Conservation (phyloP, 2,329 filamentous ascomycete species). For the Hypomyces perniciosus region DNA sequence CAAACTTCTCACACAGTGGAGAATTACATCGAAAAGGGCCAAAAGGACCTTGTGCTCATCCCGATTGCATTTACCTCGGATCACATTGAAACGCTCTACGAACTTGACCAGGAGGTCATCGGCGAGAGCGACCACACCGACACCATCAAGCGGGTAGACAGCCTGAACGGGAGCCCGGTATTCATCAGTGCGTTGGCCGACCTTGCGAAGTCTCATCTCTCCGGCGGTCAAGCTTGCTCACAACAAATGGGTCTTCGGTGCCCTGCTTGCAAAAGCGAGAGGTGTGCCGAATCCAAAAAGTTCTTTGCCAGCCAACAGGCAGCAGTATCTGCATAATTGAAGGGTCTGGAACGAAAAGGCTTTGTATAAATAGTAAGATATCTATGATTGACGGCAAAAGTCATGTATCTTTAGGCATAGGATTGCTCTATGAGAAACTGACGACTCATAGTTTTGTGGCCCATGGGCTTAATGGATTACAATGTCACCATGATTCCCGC, state of each 20-base stretch:
- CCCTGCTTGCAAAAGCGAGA: constrained; percentile 86
- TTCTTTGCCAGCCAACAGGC: constrained; percentile 49
- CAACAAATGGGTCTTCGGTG: constrained; percentile 85
- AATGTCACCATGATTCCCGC: no score
- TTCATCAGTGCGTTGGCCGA: constrained; percentile 90
- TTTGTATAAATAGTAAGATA: background rate
- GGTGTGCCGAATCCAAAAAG: constrained; percentile 71
- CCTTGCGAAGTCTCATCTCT: constrained; percentile 74
- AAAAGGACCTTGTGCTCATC: constrained; percentile 84
- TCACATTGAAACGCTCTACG: constrained; percentile 94
- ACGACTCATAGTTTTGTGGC: no score
- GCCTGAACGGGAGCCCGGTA: constrained; percentile 80
- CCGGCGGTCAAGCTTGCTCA: constrained; percentile 62
- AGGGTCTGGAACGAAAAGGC: background rate
- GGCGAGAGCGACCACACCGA: constrained; percentile 73
- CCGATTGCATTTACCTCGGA: constrained; percentile 98
- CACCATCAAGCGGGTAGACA: constrained; percentile 83
- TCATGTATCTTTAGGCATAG: no score
- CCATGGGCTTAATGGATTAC: no score
- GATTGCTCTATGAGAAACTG: no score
- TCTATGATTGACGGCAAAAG: no score
- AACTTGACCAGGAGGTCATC: constrained; percentile 92
- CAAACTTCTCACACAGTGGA: constrained; percentile 87
- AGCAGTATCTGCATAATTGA: background rate
- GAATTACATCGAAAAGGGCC: constrained; percentile 82